Percentiles rank a stretch among this genome's conserved stretches.
Evolutionary conservation across 176 grass and related monocot genomes (phyloP).

Genomic region (maize (Zea mays)): DNA sequence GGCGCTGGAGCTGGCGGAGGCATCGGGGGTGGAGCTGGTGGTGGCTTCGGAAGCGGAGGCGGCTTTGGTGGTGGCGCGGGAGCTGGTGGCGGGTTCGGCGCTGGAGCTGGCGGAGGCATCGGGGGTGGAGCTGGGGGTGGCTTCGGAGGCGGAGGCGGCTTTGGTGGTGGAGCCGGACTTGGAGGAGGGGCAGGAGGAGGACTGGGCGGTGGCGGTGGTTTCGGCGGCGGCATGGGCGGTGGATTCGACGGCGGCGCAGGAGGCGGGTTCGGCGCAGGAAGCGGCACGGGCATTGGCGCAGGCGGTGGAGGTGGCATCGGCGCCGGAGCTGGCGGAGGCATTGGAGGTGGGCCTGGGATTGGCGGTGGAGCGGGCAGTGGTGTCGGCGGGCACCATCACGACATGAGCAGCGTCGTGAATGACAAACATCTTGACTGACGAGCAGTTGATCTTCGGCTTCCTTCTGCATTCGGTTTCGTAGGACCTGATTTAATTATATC

Average conservation of each 20-base stretch:
- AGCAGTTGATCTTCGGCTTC: no score
- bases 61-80: slow-evolving; percentile 6
- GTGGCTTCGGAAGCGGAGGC: neutral
- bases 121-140: slow-evolving; percentile 31
- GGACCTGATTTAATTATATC: no score
- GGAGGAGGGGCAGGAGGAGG: no score
- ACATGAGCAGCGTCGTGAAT: neutral
- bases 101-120: neutral
- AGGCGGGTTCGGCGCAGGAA: slow-evolving; percentile 20
- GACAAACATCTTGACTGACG: neutral
- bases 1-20: neutral
- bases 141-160: neutral
- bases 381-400: neutral
- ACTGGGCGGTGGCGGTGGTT: no score
- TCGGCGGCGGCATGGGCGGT: no score
- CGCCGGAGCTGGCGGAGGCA: neutral
- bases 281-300: neutral
- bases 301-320: neutral
- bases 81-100: no score
- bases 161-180: neutral
- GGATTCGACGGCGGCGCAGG: neutral
- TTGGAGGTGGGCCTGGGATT: neutral
- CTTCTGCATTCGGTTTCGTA: neutral
- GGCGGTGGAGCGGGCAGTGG: neutral
- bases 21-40: neutral